These are phyloP conservation scores for Meripilus lineatus DNA, from an alignment of 1,284 basidiomycete genomes.

Conservation along the genomic window DNA sequence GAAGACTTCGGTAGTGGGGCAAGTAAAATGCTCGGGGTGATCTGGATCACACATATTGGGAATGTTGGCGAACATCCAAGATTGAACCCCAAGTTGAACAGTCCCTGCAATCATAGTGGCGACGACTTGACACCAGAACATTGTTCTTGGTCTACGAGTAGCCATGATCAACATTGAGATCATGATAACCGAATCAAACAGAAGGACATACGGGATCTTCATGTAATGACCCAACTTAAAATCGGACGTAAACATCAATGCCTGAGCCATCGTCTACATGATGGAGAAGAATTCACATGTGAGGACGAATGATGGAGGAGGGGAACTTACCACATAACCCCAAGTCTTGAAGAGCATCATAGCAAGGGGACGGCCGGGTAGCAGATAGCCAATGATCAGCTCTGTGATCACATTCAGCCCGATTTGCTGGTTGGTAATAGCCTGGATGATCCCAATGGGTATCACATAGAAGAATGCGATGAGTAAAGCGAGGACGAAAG, in stretches of 20 bases:
- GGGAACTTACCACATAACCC: conserved; percentile 35
- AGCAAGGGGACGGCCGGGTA: conserved; percentile 49
- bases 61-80: conserved; percentile 48
- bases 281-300: not conserved
- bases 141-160: conserved; percentile 31
- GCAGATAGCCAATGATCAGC: conserved; percentile 42
- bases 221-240: conserved; percentile 52
- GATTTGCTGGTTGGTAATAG: conserved; percentile 60
- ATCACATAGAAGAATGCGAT: conserved; percentile 50
- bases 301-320: not conserved
- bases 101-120: conserved; percentile 45
- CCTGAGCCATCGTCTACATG: conserved; percentile 36
- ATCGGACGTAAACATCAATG: conserved; percentile 43
- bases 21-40: conserved; percentile 36
- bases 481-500: conserved; percentile 38
- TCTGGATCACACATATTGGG: conserved; percentile 34
- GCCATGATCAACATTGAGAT: not conserved
- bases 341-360: conserved; percentile 61
- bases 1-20: conserved; percentile 36
- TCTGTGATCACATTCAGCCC: conserved; percentile 51
- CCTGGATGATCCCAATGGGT: conserved; percentile 65
- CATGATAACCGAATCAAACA: not conserved
- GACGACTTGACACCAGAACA: conserved; percentile 46
- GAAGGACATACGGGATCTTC: conserved; percentile 35
- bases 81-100: conserved; percentile 42